Evolutionary conservation across 345 rosid genomes (phyloP), one percentile per base, ranked within the genome.

Genomic region (Bretschneidera sinensis): DNA sequence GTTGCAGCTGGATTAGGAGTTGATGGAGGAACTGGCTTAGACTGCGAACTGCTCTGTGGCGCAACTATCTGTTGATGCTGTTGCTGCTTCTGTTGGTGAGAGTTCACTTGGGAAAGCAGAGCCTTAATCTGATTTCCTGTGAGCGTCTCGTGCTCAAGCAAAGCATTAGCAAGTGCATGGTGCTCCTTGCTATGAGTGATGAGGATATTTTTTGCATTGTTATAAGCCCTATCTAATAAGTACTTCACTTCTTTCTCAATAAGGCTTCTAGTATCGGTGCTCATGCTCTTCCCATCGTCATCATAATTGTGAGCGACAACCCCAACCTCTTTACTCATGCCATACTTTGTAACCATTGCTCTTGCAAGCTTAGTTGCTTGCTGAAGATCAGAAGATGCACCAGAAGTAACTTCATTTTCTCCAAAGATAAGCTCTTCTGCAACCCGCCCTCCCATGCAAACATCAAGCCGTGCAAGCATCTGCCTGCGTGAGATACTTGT

Each of bases 341-440:
- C 98, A 18, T 77, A 88, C 57, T 85, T 91, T 0, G 99, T 90
- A 56, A 90, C 92, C 99, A 94, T 94, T 0, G 78, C 81, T 68
- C 90, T 80, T 0, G 99, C 99, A 48, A 94, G 84, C 13, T 62
- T 62, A 20, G 97, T 94, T 11, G 99, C 99, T 55, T 85, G 81
- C 71, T 86, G 72, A 62, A 94, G 91, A 76, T 94, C 99, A 19
- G 85, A 78, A 5, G 89, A 82, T 24, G 97, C 92, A 51, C 96
- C 97, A 6, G 96, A 77, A 45, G 99, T 88, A 35, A 94, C 91
- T 61, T 91, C 96, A 23, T 80, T 83, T 24, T 90, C 97, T 55
- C 97, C 96, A 20, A 94, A 94, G 48, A 94, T 90, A 59, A 94
- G 83, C 75, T 90, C 99, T 58, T 94, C 99, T 0, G 99, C 99